Evolutionary conservation across 441 rosid genomes (phyloP).

Genomic region (Bocquillonia castaneifolia): DNA sequence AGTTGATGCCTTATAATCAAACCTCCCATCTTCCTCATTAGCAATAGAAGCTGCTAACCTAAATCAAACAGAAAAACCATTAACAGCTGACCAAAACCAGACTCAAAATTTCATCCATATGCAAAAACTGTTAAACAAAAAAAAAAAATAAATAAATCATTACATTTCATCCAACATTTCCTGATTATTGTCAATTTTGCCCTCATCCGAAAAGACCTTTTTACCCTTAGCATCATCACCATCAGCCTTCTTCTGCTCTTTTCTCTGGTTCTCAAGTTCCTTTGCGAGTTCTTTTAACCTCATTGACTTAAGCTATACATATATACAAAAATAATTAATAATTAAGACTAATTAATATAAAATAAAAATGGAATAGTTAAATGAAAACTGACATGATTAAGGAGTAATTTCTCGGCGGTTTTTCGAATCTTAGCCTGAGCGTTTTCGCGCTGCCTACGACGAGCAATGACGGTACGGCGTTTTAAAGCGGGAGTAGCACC

Average conservation of each 20-base stretch:
- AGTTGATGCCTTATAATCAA: conserved; percentile 36
- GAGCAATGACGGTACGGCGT: conserved; percentile 89
- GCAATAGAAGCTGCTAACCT: conserved; percentile 69
- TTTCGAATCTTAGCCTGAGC: conserved; percentile 91
- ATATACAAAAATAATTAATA: neutral
- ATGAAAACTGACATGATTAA: conserved; percentile 53
- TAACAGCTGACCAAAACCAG: conserved; percentile 15
- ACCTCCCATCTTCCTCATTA: conserved; percentile 50
- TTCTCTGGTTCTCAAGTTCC: conserved; percentile 60
- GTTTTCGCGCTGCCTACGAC: conserved; percentile 84
- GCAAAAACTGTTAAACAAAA: no score
- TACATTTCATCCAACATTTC: conserved; percentile 59
- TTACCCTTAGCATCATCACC: conserved; percentile 37
- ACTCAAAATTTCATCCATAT: neutral
- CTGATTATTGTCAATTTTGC: conserved; percentile 20
- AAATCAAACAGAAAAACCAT: conserved; percentile 30
- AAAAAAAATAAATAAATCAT: conserved; percentile 20
- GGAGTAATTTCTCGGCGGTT: conserved; percentile 88
- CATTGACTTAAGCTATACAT: conserved; percentile 60
- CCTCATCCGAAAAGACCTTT: conserved; percentile 26
- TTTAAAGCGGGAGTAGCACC: conserved; percentile 92
- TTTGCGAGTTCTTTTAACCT: conserved; percentile 75
- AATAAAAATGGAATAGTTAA: neutral
- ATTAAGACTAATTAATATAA: neutral
- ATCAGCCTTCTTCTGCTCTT: conserved; percentile 34